phyloP scores from a whole-genome alignment of 2,329 filamentous ascomycete genomes.

The Aspergillus udagawae region DNA sequence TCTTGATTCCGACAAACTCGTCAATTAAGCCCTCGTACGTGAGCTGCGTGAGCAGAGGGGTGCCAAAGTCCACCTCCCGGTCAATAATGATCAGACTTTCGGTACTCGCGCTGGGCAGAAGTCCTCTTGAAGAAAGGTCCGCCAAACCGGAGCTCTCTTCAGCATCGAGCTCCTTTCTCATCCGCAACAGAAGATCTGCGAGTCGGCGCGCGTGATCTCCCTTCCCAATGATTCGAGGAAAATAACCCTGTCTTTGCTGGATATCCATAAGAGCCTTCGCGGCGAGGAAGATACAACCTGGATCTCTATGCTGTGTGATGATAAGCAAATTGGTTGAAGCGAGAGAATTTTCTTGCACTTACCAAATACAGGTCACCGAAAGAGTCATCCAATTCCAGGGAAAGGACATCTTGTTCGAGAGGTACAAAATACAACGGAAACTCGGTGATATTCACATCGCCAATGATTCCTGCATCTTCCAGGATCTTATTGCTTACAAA shows the following conservation, averaged over 20 bases:
- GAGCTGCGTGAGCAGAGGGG: conserved; percentile 84
- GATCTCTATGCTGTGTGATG: conserved; percentile 67
- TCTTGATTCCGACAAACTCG: conserved; percentile 84
- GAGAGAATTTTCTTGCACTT: conserved; percentile 19
- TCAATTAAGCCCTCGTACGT: conserved; percentile 97
- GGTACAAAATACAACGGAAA: conserved; percentile 87
- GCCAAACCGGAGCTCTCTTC: conserved; percentile 64
- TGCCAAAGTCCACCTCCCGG: conserved; percentile 90
- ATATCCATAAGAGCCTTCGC: conserved; percentile 92
- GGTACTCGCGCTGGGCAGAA: conserved; percentile 79
- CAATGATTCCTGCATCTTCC: conserved; percentile 87
- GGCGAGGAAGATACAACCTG: conserved; percentile 82
- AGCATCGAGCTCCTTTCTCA: conserved; percentile 85
- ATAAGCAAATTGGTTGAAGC: not conserved
- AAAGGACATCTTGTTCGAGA: conserved; percentile 84
- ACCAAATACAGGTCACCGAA: conserved; percentile 83
- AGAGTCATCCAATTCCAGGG: conserved; percentile 80
- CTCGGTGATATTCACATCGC: conserved; percentile 85
- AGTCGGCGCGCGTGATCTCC: conserved; percentile 89
- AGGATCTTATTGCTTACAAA: conserved; percentile 86
- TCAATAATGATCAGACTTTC: conserved; percentile 95
- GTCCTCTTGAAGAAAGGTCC: conserved; percentile 54
- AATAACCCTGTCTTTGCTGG: conserved; percentile 86
- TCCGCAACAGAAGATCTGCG: conserved; percentile 79
- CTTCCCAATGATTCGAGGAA: conserved; percentile 91